phyloP scores from a whole-genome alignment of 371 early-diverging fungal species.

The Syncephalastrum contaminatum region DNA sequence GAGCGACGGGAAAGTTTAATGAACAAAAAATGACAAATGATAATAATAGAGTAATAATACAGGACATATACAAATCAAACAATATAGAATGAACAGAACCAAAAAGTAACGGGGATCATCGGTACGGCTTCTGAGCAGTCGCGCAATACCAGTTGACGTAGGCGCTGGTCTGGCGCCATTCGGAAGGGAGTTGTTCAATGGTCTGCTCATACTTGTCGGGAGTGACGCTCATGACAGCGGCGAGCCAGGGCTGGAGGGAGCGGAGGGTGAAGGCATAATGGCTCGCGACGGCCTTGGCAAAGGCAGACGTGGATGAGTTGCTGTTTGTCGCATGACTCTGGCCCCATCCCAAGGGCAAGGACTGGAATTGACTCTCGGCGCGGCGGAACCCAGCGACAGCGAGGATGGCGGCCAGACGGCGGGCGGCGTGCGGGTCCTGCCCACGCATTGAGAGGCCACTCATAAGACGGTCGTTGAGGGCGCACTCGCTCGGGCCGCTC shows the following conservation, averaged over 20 bases:
- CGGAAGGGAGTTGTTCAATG: conserved; percentile 30
- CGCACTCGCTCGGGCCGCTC: conserved; percentile 32
- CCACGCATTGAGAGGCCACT: conserved; percentile 19
- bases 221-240: conserved; percentile 26
- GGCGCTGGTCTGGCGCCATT: conserved; percentile 38
- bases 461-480: conserved; percentile 26
- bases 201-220: conserved; percentile 30
- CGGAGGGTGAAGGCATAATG: conserved; percentile 34
- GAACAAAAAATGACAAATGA: too few relatives aligned
- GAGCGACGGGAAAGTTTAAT: too few relatives aligned
- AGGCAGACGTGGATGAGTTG: neutral
- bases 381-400: conserved; percentile 34
- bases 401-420: conserved; percentile 46
- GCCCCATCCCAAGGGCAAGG: conserved; percentile 47
- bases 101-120: neutral
- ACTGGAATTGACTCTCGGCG: conserved; percentile 33
- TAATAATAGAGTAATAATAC: too few relatives aligned
- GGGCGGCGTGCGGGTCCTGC: conserved; percentile 48
- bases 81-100: neutral
- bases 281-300: conserved; percentile 16
- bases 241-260: conserved; percentile 41
- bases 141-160: conserved; percentile 48
- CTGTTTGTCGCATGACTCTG: conserved; percentile 12
- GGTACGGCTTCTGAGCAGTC: conserved; percentile 42
- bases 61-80: conserved; percentile 1